A percentile compares a stretch with the other conserved stretches of the same genome.
These are phyloP conservation scores for Toxicodendron radicans DNA, from an alignment of 345 rosid genomes.

Conservation along the genomic window DNA sequence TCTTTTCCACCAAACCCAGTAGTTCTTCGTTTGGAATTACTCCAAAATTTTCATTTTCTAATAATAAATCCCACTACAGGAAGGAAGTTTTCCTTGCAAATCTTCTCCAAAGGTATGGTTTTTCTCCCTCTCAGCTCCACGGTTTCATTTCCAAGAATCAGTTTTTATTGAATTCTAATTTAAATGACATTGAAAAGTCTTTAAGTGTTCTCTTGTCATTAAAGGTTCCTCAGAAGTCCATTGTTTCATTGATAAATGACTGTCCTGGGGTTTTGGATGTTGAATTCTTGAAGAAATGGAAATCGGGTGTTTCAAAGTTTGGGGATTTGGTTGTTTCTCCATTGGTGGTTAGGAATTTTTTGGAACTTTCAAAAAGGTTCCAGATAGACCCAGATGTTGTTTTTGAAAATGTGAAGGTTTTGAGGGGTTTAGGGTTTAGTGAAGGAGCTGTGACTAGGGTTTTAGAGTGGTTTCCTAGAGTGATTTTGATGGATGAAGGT, in stretches of 20 bases:
- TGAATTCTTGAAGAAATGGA: slow-evolving; percentile 66
- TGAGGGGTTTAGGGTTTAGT: slow-evolving; percentile 64
- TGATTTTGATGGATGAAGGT: slow-evolving; percentile 40
- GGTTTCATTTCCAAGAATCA: slow-evolving; percentile 45
- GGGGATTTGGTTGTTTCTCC: slow-evolving; percentile 33
- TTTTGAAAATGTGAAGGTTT: slow-evolving; percentile 28
- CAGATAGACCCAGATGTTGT: slow-evolving; percentile 50
- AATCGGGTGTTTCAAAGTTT: slow-evolving; percentile 27
- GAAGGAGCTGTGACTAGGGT: slow-evolving; percentile 45
- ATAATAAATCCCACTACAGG: slow-evolving; percentile 36
- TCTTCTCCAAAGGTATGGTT: slow-evolving; percentile 69
- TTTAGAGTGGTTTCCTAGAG: slow-evolving; percentile 54
- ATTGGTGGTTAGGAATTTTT: slow-evolving; percentile 39
- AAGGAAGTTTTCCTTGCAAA: slow-evolving; percentile 51
- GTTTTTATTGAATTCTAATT: slow-evolving; percentile 41
- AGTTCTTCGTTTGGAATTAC: not conserved
- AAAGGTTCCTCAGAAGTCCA: slow-evolving; percentile 47
- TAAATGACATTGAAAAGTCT: slow-evolving; percentile 50
- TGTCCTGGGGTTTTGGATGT: slow-evolving; percentile 69
- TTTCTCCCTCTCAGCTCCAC: slow-evolving; percentile 56
- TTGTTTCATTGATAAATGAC: slow-evolving; percentile 50
- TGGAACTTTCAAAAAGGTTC: slow-evolving; percentile 53
- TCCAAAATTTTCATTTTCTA: slow-evolving; percentile 10
- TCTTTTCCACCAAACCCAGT: slow-evolving; percentile 19
- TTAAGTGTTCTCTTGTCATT: slow-evolving; percentile 53